Conservation (phyloP, 805 yeast species). For the Wickerhamiella siamensis region DNA sequence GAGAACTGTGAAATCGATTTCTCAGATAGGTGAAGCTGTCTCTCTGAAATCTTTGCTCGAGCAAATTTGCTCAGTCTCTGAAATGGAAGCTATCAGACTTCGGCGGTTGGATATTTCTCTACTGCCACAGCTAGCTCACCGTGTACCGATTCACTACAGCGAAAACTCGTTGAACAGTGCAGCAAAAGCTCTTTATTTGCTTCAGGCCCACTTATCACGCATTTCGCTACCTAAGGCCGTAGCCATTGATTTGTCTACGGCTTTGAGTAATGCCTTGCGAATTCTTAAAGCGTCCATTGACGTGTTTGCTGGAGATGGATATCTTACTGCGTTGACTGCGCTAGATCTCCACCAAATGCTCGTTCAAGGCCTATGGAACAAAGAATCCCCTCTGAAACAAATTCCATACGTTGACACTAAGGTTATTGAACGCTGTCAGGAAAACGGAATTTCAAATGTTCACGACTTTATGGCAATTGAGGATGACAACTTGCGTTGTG, state of each 20-base stretch:
- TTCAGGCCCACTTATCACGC: constrained; percentile 74
- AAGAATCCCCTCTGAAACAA: constrained; percentile 65
- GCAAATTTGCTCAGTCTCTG: constrained; percentile 50
- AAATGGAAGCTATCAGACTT: constrained; percentile 33
- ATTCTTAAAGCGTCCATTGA: constrained; percentile 60
- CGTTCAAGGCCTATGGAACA: constrained; percentile 73
- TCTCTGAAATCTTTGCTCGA: constrained; percentile 50
- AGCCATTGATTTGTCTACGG: constrained; percentile 37
- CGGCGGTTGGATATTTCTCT: background rate
- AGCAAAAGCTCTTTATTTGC: constrained; percentile 39
- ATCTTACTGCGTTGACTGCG: constrained; percentile 58
- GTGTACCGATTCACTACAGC: constrained; percentile 16
- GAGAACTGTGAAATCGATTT: constrained; percentile 37
- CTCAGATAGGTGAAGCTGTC: constrained; percentile 35
- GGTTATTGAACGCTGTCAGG: constrained; percentile 40
- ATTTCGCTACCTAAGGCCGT: constrained; percentile 47
- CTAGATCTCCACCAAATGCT: constrained; percentile 86
- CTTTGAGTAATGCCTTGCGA: constrained; percentile 36
- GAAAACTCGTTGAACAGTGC: background rate
- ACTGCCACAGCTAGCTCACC: background rate
- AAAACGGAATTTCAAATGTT: constrained; percentile 47
- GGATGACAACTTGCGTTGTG: constrained; percentile 48
- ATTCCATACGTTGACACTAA: constrained; percentile 49
- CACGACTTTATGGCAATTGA: constrained; percentile 65
- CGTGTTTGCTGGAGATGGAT: constrained; percentile 64